Conservation (phyloP, 371 early-diverging fungal genomes). For the Mortierella sp. region DNA sequence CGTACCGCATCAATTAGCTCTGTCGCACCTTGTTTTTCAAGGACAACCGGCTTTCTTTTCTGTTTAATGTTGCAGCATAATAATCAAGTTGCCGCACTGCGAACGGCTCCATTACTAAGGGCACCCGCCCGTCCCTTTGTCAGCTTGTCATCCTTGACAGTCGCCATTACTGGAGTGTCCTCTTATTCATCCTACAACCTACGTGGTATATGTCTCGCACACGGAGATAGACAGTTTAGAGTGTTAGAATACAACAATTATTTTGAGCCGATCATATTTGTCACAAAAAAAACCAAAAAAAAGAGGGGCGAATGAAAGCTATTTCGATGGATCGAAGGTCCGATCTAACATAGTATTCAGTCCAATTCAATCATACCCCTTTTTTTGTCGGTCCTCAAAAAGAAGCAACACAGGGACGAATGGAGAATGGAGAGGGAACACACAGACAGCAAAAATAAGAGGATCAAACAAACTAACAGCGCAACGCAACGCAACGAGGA, state of each 20-base stretch:
- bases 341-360: constrained; percentile 1
- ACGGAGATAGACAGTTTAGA: not conserved
- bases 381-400: not conserved
- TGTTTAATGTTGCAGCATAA: not conserved
- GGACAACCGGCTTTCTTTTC: not conserved
- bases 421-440: not conserved
- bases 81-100: too few species aligned
- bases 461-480: not conserved
- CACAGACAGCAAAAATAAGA: not conserved
- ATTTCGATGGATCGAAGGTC: constrained; percentile 8
- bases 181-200: not conserved
- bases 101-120: too few species aligned
- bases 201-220: not conserved
- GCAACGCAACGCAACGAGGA: not conserved
- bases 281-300: not conserved
- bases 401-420: not conserved
- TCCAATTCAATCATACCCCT: not conserved
- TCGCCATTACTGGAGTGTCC: not conserved
- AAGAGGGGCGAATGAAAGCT: constrained; percentile 1
- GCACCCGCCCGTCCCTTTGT: too few species aligned
- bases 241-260: not conserved
- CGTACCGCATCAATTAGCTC: not conserved
- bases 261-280: not conserved
- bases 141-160: too few species aligned
- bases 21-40: not conserved